Percentiles rank a stretch among this genome's conserved stretches.
Evolutionary conservation across 1,284 basidiomycete genomes (phyloP).

Genomic region (Irpex lacteus): DNA sequence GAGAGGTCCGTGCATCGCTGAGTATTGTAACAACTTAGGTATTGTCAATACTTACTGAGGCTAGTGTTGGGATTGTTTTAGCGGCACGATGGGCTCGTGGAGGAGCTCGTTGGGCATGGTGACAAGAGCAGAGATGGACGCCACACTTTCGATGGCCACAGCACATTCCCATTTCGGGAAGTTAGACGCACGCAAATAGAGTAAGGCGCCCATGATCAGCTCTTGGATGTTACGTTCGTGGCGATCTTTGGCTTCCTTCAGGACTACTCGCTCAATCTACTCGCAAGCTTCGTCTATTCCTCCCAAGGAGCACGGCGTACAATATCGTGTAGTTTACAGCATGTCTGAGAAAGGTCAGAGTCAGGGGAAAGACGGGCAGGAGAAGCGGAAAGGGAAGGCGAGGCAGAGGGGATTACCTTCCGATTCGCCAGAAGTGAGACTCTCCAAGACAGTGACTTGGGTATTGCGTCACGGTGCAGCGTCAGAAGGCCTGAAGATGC

Average conservation of each 20-base stretch:
- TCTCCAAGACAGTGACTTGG: constrained; percentile 83
- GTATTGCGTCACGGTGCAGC: constrained; percentile 83
- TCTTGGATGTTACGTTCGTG: background rate
- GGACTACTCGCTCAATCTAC: background rate
- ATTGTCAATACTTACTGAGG: background rate
- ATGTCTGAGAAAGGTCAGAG: background rate
- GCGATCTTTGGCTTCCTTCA: background rate
- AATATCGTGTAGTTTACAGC: background rate
- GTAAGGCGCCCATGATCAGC: background rate
- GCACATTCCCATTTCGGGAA: background rate
- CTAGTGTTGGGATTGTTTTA: background rate
- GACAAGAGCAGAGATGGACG: background rate
- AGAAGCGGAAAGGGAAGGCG: constrained; percentile 9
- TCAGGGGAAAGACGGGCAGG: constrained; percentile 14
- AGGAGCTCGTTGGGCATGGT: background rate
- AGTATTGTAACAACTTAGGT: background rate
- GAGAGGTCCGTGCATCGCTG: no score
- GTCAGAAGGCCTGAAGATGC: constrained; percentile 71
- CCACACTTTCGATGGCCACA: background rate
- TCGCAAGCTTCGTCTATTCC: background rate
- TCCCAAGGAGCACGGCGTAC: background rate
- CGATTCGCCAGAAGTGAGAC: constrained; percentile 47
- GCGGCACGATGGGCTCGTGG: background rate
- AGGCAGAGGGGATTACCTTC: constrained; percentile 48
- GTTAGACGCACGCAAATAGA: background rate